A percentile compares a stretch with the other conserved stretches of the same genome.
Evolutionary conservation across 805 yeast species (phyloP).

Genomic region (Kazachstania psychrophila): DNA sequence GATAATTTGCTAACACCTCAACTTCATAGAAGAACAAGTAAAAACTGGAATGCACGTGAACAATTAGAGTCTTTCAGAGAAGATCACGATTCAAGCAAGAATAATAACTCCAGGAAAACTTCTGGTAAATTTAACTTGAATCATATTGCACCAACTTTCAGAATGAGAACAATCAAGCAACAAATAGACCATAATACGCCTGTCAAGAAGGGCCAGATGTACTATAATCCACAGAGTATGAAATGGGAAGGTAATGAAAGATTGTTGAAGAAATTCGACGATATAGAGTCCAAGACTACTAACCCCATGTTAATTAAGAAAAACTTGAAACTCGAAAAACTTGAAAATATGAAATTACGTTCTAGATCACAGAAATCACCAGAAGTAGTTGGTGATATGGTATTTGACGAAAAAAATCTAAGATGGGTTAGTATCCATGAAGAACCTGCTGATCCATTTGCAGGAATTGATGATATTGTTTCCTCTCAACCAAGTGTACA

Average conservation of each 20-base stretch:
- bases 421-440: conserved; percentile 27
- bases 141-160: conserved; percentile 7
- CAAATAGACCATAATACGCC: conserved; percentile 29
- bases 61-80: conserved; percentile 21
- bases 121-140: conserved; percentile 1
- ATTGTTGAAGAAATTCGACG: conserved; percentile 19
- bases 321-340: conserved; percentile 1
- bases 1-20: conserved; percentile 24
- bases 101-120: not conserved
- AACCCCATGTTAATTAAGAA: conserved; percentile 20
- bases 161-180: conserved; percentile 27
- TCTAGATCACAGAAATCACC: conserved; percentile 8
- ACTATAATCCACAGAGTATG: conserved; percentile 24
- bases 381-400: conserved; percentile 27
- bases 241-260: conserved; percentile 28
- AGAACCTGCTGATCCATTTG: conserved; percentile 26
- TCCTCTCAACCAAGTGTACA: not conserved
- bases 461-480: conserved; percentile 19
- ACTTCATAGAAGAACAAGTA: conserved; percentile 19
- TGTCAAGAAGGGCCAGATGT: conserved; percentile 24
- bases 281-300: conserved; percentile 15
- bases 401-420: conserved; percentile 27
- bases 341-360: conserved; percentile 7
- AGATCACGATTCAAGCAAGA: not conserved
- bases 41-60: conserved; percentile 11